Evolutionary conservation across 305 asterid genomes (phyloP).

Genomic region (Withania somnifera): DNA sequence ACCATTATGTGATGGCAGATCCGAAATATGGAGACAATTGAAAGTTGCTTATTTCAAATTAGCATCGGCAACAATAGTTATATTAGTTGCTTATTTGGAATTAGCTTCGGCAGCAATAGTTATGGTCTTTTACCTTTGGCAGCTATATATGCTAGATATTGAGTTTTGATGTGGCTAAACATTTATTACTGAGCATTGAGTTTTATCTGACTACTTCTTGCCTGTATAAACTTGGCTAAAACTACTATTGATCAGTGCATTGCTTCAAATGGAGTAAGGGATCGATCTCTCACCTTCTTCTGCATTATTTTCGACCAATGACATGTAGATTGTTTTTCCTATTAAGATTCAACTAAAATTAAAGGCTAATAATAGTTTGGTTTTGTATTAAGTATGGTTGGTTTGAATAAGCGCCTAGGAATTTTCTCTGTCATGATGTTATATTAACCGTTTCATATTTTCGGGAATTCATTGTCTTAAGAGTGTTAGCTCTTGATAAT

Average conservation of each 20-base stretch:
- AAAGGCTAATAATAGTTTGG: neutral
- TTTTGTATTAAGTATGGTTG: neutral
- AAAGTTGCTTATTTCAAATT: slow-evolving; percentile 12
- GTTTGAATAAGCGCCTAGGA: too few species aligned
- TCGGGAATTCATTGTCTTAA: neutral
- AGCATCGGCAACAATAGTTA: neutral
- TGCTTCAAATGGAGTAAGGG: neutral
- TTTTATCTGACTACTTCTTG: neutral
- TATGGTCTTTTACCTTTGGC: neutral
- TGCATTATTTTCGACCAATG: neutral
- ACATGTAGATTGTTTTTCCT: neutral
- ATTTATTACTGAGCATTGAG: neutral
- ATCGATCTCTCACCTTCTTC: neutral
- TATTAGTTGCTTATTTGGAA: neutral
- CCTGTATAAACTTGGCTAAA: neutral
- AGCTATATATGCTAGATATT: neutral
- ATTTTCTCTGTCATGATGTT: neutral
- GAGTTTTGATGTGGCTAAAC: neutral
- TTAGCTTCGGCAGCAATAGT: neutral
- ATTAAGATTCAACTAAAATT: neutral
- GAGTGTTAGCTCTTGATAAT: neutral
- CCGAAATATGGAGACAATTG: slow-evolving; percentile 85
- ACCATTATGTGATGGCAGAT: slow-evolving; percentile 89
- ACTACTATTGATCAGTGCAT: neutral
- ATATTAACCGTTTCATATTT: neutral